phyloP scores from a whole-genome alignment of 2,329 filamentous ascomycete species.

The Aureobasidium uvarum region DNA sequence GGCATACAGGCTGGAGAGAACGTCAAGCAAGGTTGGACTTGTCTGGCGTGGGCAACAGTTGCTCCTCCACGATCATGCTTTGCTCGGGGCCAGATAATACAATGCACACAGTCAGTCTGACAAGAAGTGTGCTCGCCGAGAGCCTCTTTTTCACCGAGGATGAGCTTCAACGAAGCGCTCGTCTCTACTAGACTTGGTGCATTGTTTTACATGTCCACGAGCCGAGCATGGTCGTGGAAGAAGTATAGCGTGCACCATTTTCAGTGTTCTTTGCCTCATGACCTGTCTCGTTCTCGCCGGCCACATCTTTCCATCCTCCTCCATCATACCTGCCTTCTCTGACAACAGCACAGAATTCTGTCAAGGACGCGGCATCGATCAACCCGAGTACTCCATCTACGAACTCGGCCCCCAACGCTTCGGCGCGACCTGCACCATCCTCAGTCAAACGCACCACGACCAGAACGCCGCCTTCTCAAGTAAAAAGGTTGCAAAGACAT shows the following conservation, averaged over 20 bases:
- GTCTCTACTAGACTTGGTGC: not conserved
- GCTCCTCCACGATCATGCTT: not conserved
- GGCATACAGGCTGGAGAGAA: not conserved
- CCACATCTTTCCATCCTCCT: not conserved
- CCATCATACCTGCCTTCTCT: not conserved
- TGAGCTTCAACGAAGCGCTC: not conserved
- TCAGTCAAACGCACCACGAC: not conserved
- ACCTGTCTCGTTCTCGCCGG: not conserved
- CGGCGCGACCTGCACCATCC: slow-evolving; percentile 17
- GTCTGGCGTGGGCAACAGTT: not conserved
- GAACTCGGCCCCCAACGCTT: slow-evolving; percentile 20
- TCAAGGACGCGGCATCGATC: not conserved
- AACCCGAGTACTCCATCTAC: slow-evolving; percentile 14
- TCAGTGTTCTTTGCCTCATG: not conserved
- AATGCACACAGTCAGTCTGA: not conserved
- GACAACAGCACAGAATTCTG: slow-evolving; percentile 19
- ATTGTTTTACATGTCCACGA: not conserved
- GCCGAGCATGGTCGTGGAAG: not conserved
- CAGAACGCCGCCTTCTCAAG: slow-evolving; percentile 6
- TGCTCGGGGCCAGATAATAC: not conserved
- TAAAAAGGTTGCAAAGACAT: slow-evolving; percentile 18
- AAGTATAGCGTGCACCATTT: not conserved
- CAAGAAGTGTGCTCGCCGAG: not conserved
- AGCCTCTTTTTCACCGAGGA: not conserved
- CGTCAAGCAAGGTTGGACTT: not conserved